Evolutionary conservation across 306 rosid genomes (phyloP).

Genomic region (Quercus robur): DNA sequence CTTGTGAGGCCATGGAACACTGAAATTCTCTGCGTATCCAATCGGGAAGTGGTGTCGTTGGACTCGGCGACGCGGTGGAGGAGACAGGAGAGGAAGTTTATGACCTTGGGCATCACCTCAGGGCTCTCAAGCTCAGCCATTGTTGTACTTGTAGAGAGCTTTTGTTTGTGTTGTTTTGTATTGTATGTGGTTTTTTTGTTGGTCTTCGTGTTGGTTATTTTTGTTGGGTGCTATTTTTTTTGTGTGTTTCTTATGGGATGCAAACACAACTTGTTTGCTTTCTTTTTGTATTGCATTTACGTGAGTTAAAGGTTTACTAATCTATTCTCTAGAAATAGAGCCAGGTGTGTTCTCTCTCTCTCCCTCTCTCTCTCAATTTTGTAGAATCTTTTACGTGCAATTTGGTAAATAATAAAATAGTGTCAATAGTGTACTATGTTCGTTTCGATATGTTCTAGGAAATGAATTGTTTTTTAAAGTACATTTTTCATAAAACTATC

Average conservation of each 20-base stretch:
- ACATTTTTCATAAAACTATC: no score
- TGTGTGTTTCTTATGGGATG: background rate
- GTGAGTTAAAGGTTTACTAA: background rate
- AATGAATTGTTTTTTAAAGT: fast-evolving
- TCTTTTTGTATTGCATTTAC: slow-evolving; percentile 1
- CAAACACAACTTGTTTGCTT: background rate
- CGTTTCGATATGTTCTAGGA: fast-evolving
- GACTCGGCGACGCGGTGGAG: slow-evolving; percentile 80
- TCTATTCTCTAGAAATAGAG: background rate
- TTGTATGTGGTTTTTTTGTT: background rate
- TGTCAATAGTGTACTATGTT: fast-evolving
- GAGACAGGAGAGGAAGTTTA: slow-evolving; percentile 72
- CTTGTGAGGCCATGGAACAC: slow-evolving; percentile 84
- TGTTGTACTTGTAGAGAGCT: background rate
- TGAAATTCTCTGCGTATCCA: slow-evolving; percentile 62
- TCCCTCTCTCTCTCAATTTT: background rate
- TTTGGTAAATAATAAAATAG: no score
- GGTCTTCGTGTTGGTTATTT: background rate
- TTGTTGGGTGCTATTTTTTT: background rate
- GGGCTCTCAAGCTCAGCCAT: slow-evolving; percentile 93
- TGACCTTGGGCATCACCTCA: slow-evolving; percentile 60
- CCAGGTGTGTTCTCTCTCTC: background rate
- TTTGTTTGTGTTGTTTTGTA: background rate
- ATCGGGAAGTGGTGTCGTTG: slow-evolving; percentile 50
- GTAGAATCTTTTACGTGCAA: background rate